Percentiles rank a stretch among this genome's conserved stretches.
phyloP scores from a whole-genome alignment of 306 rosid genomes.

The Prunus persica region Prunus_persica_NCBIv2 NC_034012.1:3212501-3213000 shows the following conservation, averaged over 20 bases:
- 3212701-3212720: not conserved
- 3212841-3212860: not conserved
- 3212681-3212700: not conserved
- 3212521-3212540: not conserved
- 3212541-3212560: not conserved
- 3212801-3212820: not conserved
- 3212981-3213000: not conserved
- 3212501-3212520: not conserved
- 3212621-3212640: not conserved
- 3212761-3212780: not conserved
- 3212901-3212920: not conserved
- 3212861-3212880: slow-evolving; percentile 2
- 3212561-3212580: not conserved
- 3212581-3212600: not conserved
- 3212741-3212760: not conserved
- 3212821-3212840: not conserved
- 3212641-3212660: not conserved
- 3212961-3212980: not conserved
- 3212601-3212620: not conserved
- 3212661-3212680: not conserved
- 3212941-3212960: not conserved
- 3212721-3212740: not conserved
- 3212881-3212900: not conserved
- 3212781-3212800: not conserved
- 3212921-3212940: not conserved